Evolutionary conservation across 2,329 filamentous ascomycete genomes (phyloP).

Genomic region (Clonostachys sp.): DNA sequence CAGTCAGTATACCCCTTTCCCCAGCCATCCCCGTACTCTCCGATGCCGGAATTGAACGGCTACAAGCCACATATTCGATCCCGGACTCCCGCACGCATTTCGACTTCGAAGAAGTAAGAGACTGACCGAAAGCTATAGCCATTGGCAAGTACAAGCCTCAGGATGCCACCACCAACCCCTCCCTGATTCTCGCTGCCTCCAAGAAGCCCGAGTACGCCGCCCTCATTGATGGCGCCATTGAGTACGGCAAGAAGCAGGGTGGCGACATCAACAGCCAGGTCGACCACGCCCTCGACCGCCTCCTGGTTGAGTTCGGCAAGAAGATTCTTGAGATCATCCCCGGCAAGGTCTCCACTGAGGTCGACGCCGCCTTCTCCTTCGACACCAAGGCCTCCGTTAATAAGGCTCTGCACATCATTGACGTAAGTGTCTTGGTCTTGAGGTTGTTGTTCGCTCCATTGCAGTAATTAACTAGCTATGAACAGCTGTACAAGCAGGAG

Average conservation of each 20-base stretch:
- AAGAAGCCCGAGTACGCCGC: slow-evolving; percentile 97
- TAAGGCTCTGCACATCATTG: slow-evolving; percentile 96
- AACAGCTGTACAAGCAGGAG: slow-evolving; percentile 85
- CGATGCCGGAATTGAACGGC: slow-evolving; percentile 4
- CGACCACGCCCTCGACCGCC: slow-evolving; percentile 84
- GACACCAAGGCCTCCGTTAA: slow-evolving; percentile 86
- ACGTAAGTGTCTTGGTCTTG: slow-evolving; percentile 52
- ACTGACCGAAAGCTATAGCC: slow-evolving; percentile 48
- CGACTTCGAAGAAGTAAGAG: no score
- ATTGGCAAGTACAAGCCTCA: slow-evolving; percentile 99
- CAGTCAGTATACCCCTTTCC: slow-evolving; percentile 48
- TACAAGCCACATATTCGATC: not conserved
- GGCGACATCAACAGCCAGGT: slow-evolving; percentile 73
- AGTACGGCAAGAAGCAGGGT: slow-evolving; percentile 76
- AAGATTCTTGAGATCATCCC: slow-evolving; percentile 97
- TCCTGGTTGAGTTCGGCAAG: slow-evolving; percentile 96
- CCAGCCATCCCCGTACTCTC: not conserved
- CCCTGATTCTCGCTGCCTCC: slow-evolving; percentile 93
- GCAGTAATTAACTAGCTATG: not conserved
- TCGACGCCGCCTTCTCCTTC: slow-evolving; percentile 94
- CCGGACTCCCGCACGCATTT: no score
- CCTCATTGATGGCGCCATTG: slow-evolving; percentile 81
- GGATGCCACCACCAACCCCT: slow-evolving; percentile 99
- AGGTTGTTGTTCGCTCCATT: not conserved
- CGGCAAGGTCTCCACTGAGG: slow-evolving; percentile 98